Percentiles rank a stretch among this genome's conserved stretches.
Evolutionary conservation across 2,329 filamentous ascomycete genomes (phyloP).

Genomic region (Nemania serpens): DNA sequence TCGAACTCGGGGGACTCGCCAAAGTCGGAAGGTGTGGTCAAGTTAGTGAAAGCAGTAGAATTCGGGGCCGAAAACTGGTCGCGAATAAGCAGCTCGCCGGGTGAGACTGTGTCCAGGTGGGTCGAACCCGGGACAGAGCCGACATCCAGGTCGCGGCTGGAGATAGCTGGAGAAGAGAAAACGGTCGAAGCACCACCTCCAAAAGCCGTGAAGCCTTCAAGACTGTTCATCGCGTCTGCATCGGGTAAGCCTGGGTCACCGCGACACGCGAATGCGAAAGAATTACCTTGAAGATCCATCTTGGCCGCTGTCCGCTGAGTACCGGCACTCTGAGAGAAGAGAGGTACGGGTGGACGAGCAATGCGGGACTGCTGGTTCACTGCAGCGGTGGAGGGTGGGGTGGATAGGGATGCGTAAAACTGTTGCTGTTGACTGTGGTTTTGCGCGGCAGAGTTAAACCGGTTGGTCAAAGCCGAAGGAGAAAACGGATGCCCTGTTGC

Average conservation of each 20-base stretch:
- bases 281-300: constrained; percentile 64
- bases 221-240: constrained; percentile 59
- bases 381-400: constrained; percentile 62
- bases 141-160: constrained; percentile 56
- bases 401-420: constrained; percentile 69
- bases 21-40: constrained; percentile 83
- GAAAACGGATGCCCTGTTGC: constrained; percentile 58
- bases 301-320: constrained; percentile 51
- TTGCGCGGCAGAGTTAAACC: constrained; percentile 60
- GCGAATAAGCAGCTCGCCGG: constrained; percentile 76
- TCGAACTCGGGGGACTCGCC: constrained; percentile 79
- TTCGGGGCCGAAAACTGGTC: constrained; percentile 78
- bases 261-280: constrained; percentile 1
- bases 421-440: constrained; percentile 52
- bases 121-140: constrained; percentile 54
- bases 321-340: constrained; percentile 67
- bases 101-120: constrained; percentile 76
- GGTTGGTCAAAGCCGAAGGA: constrained; percentile 60
- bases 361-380: constrained; percentile 59
- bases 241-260: constrained; percentile 40
- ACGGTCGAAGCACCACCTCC: constrained; percentile 55
- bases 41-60: constrained; percentile 78
- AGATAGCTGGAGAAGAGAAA: constrained; percentile 58
- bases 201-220: constrained; percentile 63
- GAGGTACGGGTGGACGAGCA: constrained; percentile 70